Percentiles rank a stretch among this genome's conserved stretches.
phyloP scores from a whole-genome alignment of 495 filamentous ascomycete genomes.

The Cercophora sp. region DNA sequence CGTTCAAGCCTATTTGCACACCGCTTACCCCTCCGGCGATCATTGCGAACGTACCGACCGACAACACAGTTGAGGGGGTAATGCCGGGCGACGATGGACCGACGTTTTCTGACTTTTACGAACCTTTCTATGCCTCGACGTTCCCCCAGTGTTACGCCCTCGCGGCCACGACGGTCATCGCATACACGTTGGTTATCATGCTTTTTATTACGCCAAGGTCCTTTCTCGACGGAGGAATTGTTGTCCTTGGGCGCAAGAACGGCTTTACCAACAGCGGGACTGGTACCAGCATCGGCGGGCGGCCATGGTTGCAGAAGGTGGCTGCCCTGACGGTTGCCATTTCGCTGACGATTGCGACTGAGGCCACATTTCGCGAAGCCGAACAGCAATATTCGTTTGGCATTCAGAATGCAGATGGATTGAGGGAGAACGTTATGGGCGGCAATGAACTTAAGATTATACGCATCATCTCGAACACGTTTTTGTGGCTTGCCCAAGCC shows the following conservation, averaged over 20 bases:
- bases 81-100: slow-evolving; percentile 16
- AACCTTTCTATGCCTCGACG: slow-evolving; percentile 90
- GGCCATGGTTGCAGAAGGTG: slow-evolving; percentile 94
- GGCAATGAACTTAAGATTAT: slow-evolving; percentile 83
- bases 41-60: slow-evolving; percentile 40
- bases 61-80: slow-evolving; percentile 21
- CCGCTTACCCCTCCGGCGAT: slow-evolving; percentile 38
- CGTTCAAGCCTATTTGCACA: slow-evolving; percentile 62
- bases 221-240: slow-evolving; percentile 78
- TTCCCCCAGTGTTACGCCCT: slow-evolving; percentile 90
- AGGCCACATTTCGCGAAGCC: slow-evolving; percentile 80
- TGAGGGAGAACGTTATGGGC: slow-evolving; percentile 72
- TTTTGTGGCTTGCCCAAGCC: slow-evolving; percentile 95
- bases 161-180: slow-evolving; percentile 83
- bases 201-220: slow-evolving; percentile 88
- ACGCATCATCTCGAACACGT: slow-evolving; percentile 86
- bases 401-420: slow-evolving; percentile 62
- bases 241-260: slow-evolving; percentile 74
- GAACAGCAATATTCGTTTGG: slow-evolving; percentile 71
- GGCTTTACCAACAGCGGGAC: slow-evolving; percentile 79
- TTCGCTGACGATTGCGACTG: slow-evolving; percentile 87
- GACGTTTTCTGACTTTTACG: slow-evolving; percentile 55
- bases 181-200: slow-evolving; percentile 91
- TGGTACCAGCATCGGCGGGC: slow-evolving; percentile 80
- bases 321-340: slow-evolving; percentile 86